Conservation (phyloP, 106 monocot species). For the Cymbidium sinense region DNA sequence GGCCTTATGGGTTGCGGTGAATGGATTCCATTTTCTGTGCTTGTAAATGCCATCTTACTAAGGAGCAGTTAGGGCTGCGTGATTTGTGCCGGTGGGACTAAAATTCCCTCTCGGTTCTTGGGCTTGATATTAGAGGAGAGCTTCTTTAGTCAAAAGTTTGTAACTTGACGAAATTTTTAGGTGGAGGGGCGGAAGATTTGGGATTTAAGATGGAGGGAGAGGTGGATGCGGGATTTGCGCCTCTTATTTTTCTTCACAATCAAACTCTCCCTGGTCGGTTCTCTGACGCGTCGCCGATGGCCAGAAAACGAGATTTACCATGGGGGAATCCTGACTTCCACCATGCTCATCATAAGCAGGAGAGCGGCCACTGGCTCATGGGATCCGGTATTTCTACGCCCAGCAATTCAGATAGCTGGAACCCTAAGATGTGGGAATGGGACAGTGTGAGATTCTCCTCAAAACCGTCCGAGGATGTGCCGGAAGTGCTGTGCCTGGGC, state of each 20-base stretch:
- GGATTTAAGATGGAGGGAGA: slow-evolving; percentile 33
- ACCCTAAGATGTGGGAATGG: slow-evolving; percentile 53
- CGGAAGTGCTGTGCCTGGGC: slow-evolving; percentile 7
- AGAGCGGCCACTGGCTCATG: slow-evolving; percentile 13
- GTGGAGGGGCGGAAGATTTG: not conserved
- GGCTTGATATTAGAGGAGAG: not conserved
- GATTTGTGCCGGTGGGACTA: not conserved
- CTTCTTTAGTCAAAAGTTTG: not conserved
- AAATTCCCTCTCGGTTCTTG: not conserved
- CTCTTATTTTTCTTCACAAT: slow-evolving; percentile 35
- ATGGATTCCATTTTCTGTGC: not conserved
- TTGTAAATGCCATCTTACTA: not conserved
- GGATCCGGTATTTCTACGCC: not conserved
- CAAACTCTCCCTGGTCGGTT: slow-evolving; percentile 29
- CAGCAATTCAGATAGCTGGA: slow-evolving; percentile 31
- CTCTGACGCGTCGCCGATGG: slow-evolving; percentile 23
- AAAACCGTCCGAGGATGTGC: slow-evolving; percentile 22
- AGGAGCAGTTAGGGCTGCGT: not conserved
- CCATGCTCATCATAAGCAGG: slow-evolving; percentile 11
- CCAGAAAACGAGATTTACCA: slow-evolving; percentile 41
- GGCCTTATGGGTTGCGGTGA: not conserved
- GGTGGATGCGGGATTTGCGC: slow-evolving; percentile 50
- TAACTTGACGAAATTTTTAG: not conserved
- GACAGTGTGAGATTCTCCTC: slow-evolving; percentile 35
- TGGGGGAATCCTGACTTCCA: slow-evolving; percentile 27